Base-by-base conservation (phyloP, 148 eudicot genomes). In the Rhododendron williamsianum region DNA sequence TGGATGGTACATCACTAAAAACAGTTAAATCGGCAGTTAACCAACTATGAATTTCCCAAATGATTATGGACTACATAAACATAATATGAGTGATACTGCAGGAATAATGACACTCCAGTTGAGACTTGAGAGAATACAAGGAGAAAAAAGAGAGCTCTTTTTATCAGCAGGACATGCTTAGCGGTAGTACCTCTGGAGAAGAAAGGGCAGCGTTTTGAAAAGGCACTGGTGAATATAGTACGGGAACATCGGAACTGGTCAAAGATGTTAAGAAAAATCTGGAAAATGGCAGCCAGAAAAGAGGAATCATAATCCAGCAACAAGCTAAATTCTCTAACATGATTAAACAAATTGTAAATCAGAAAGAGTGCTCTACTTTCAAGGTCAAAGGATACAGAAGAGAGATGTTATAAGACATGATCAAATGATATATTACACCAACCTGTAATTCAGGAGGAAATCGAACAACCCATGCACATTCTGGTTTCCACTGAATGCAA, bases 401-500 rank as follows among this genome's bases (percentile, higher is more conserved):
- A 72, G 8, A n/a, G 43, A 41, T 13, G 35, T 25, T 33, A 51
- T 35, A 18, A 67, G 60, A 87, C 27, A 67, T 9, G 6, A 18
- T 41, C 38, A 87, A 10, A 51, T 10, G 19, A 18, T 67, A 33
- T 60, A 13, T 21, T 8, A 0, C 30, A 38, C 87, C 46, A 80
- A 90, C 98, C 94, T 92, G 87, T 92, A 92, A 86, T 93, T 94
- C 60, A 97, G 87, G 83, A 97, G 87, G 89, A 95, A 91, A 82
- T 97, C 99, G 87, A 90, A 97, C 63, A 97, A 91, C 19, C 94
- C 96, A 83, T 97, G 96, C 78, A 94, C 98, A 90, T 89, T 93
- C 82, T 90, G 88, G 84, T 94, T 95, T 82, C 96, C 98, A 73
- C 54, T 83, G 84, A 97, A 87, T 84, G 92, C 93, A 73, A 97